Evolutionary conservation across 1,284 basidiomycete genomes (phyloP).

Genomic region (Irpex rosettiformis): DNA sequence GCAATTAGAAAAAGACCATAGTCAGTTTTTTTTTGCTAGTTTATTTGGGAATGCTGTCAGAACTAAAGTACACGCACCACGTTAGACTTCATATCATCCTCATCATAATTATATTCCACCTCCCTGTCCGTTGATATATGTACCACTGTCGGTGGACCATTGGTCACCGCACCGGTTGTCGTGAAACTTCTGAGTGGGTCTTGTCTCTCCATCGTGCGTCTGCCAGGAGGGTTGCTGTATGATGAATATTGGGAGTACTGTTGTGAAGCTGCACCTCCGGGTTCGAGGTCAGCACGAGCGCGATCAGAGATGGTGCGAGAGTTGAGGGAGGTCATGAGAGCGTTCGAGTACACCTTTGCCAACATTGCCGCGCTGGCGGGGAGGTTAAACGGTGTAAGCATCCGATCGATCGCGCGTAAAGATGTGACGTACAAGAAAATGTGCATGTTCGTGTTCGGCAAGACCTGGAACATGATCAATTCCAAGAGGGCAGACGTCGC

Average conservation of each 20-base stretch:
- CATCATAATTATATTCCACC: neutral
- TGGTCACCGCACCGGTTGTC: neutral
- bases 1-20: too few species aligned
- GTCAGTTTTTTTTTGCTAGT: neutral
- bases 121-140: neutral
- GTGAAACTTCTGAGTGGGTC: neutral
- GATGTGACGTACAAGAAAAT: constrained; percentile 1
- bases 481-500: constrained; percentile 11
- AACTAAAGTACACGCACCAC: too few species aligned
- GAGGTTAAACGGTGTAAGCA: neutral
- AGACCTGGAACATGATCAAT: constrained; percentile 10
- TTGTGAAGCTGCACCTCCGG: neutral
- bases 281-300: neutral
- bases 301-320: neutral
- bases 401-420: too few species aligned
- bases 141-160: neutral
- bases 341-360: constrained; percentile 34
- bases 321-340: constrained; percentile 23
- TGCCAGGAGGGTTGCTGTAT: neutral
- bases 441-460: constrained; percentile 7
- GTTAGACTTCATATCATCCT: neutral
- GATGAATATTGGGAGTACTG: neutral
- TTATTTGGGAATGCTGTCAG: neutral
- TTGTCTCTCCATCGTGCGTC: neutral
- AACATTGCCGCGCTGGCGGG: constrained; percentile 24